Percentiles rank a stretch among this genome's conserved stretches.
Conservation (phyloP, 1,139 yeast species). For the Lizanozyma gosingica region DNA sequence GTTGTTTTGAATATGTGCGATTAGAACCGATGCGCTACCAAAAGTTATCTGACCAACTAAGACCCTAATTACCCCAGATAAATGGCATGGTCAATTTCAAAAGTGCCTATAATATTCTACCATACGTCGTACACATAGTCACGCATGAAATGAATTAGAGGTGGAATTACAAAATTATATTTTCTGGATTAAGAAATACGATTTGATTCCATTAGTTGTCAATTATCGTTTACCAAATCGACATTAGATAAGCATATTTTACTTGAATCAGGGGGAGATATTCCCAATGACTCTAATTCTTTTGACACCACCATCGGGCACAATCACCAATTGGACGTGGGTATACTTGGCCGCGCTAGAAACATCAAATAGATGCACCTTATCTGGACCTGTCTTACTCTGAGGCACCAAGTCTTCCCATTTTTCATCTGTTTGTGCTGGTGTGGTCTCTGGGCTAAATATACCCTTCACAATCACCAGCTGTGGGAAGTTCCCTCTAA, state of each 20-base stretch:
- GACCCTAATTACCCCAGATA: no score
- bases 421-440: slow-evolving; percentile 25
- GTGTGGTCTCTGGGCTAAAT: slow-evolving; percentile 23
- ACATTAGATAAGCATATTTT: neutral
- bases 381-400: slow-evolving; percentile 70
- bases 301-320: slow-evolving; percentile 96
- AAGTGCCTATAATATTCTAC: no score
- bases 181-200: no score
- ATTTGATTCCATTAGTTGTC: no score
- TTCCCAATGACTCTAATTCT: slow-evolving; percentile 77
- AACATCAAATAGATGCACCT: slow-evolving; percentile 54
- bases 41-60: no score
- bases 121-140: no score
- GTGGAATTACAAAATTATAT: no score
- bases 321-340: slow-evolving; percentile 71
- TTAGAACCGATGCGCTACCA: no score
- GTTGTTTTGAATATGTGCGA: no score
- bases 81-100: no score
- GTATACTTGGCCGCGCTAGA: slow-evolving; percentile 27
- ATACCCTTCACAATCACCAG: slow-evolving; percentile 55
- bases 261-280: slow-evolving; percentile 18
- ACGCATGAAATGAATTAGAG: no score
- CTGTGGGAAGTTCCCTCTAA: slow-evolving; percentile 91
- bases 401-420: slow-evolving; percentile 67
- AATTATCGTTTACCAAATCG: neutral